A percentile compares a stretch with the other conserved stretches of the same genome.
Conservation (phyloP, 495 filamentous ascomycete genomes). For the Trichoderma virens region DNA sequence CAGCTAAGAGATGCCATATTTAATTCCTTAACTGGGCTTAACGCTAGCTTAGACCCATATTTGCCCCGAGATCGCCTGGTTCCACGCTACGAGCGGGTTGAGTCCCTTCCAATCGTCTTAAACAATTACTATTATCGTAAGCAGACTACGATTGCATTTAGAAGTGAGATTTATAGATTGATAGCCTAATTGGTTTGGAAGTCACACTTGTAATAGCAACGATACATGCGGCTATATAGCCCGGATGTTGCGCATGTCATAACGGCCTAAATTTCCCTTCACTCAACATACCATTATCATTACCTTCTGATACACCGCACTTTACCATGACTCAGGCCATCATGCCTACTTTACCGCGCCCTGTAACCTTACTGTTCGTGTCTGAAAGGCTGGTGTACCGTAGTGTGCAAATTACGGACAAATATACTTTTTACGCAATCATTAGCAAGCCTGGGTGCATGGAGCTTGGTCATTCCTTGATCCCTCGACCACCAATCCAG, state of each 20-base stretch:
- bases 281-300: background rate
- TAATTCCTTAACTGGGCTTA: background rate
- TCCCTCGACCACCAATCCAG: background rate
- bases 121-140: too few species aligned
- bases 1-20: background rate
- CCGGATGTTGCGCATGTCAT: background rate
- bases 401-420: background rate
- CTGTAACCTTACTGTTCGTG: background rate
- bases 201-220: too few species aligned
- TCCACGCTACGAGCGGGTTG: background rate
- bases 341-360: background rate
- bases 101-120: too few species aligned
- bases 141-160: too few species aligned
- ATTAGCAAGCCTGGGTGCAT: background rate
- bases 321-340: background rate
- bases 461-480: background rate
- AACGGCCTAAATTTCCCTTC: too few species aligned
- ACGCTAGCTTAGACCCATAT: background rate
- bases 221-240: too few species aligned
- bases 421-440: background rate
- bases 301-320: background rate
- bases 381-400: background rate
- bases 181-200: too few species aligned
- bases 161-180: too few species aligned
- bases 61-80: background rate